These are phyloP conservation scores for Lachnellula hyalina DNA, from an alignment of 2,329 filamentous ascomycete species.

Conservation along the genomic window DNA sequence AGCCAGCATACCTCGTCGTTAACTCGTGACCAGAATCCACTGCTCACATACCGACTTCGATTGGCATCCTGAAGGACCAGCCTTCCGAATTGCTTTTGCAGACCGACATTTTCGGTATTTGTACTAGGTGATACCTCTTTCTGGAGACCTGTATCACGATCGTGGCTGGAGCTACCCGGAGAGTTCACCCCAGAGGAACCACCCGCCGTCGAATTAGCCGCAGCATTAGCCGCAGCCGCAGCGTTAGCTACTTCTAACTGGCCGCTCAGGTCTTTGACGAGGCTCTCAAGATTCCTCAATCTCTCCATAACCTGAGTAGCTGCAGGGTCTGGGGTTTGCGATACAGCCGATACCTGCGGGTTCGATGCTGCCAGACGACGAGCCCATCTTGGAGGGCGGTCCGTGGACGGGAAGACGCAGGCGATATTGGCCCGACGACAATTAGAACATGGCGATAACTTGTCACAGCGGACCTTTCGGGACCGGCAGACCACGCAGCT, in stretches of 20 bases:
- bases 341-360: background rate
- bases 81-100: conserved; percentile 42
- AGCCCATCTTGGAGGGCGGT: conserved; percentile 50
- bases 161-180: conserved; percentile 27
- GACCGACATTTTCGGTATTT: background rate
- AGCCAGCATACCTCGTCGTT: conserved; percentile 44
- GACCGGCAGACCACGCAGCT: conserved; percentile 47
- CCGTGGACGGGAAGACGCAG: conserved; percentile 45
- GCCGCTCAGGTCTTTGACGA: conserved; percentile 45
- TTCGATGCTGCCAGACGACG: conserved; percentile 38
- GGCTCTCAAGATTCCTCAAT: conserved; percentile 42
- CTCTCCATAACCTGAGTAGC: conserved; percentile 43
- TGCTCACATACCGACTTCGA: conserved; percentile 41
- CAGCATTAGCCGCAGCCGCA: conserved; percentile 16
- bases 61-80: conserved; percentile 41
- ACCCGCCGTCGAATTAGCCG: conserved; percentile 16
- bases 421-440: conserved; percentile 48
- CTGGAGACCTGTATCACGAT: conserved; percentile 15
- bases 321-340: conserved; percentile 25
- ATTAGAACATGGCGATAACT: conserved; percentile 50
- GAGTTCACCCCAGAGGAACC: conserved; percentile 25
- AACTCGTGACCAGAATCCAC: conserved; percentile 51
- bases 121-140: background rate
- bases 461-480: conserved; percentile 55
- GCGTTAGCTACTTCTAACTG: conserved; percentile 39